phyloP scores from a whole-genome alignment of 129 eudicot species.

The Kitagawia praeruptora region DNA sequence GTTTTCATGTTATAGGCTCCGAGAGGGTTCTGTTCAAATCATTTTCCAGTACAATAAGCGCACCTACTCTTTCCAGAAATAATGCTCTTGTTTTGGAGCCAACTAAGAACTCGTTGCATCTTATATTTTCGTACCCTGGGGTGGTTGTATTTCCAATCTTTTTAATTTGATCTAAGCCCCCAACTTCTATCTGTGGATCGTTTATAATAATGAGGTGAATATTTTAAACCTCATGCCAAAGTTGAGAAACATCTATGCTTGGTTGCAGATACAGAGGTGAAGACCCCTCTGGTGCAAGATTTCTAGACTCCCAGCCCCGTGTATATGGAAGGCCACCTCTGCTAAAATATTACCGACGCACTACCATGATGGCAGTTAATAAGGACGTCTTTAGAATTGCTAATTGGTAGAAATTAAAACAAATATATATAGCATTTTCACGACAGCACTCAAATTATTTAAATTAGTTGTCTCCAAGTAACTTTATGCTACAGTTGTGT shows the following conservation, averaged over 20 bases:
- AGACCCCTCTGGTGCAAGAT: not conserved
- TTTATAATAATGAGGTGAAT: not conserved
- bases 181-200: not conserved
- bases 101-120: not conserved
- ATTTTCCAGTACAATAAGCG: too few relatives aligned
- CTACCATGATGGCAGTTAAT: not conserved
- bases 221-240: not conserved
- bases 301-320: not conserved
- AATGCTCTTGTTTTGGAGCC: not conserved
- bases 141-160: not conserved
- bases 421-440: not conserved
- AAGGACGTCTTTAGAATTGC: not conserved
- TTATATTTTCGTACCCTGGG: not conserved
- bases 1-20: not conserved
- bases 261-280: not conserved
- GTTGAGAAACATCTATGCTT: not conserved
- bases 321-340: not conserved
- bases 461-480: not conserved
- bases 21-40: not conserved
- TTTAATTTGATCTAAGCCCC: not conserved
- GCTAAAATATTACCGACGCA: not conserved
- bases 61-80: not conserved
- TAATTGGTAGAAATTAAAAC: not conserved
- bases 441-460: not conserved
- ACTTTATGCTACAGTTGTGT: not conserved